Evolutionary conservation across 1,139 yeast genomes (phyloP), one percentile per base, ranked within the genome.

Genomic region (Blastobotrys petasosporus): DNA sequence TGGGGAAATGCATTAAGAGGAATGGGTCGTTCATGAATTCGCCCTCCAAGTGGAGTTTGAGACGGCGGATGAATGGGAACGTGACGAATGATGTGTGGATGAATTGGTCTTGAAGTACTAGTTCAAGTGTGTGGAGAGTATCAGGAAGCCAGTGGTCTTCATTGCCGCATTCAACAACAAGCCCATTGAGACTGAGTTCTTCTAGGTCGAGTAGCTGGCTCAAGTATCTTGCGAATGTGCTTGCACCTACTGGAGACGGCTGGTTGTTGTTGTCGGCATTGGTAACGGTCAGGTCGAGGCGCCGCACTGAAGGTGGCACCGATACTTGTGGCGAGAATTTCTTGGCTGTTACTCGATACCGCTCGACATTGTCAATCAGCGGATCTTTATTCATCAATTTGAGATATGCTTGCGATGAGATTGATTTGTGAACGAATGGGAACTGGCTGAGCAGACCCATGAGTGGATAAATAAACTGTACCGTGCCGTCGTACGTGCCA

Each of bases 221-320:
- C 32, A 37, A 25, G 17, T 12, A 28, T 8, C 20, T 9, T 25
- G 32, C n/a, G 32, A 37, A 37, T 15, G 32, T 8, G 32, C 13
- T 12, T 8, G 32, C 40, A 8, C 15, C 33, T 4, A 31, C 33
- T 13, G 33, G 33, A 4, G 15, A 8, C 4, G 25, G 25, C 25
- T 20, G 25, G 7, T 20, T 4, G 6, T 4, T 4, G n/a, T 13
- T 25, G 32, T 25, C 37, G 37, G 32, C 3, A 16, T 30, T 17
- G 16, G 17, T 28, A 37, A 17, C 23, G 43, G 32, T 39, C 30
- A 20, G 25, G 12, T 40, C 43, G 11, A 40, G 43, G n/a, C 31
- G 38, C 43, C 43, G 37, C 38, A 40, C 43, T 15, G 43, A 16
- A 8, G 9, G 15, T 12, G 43, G 43, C 32, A 40, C 32, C 13